Conservation (phyloP, 2,329 filamentous ascomycete species). For the Trichoderma endophyticum region DNA sequence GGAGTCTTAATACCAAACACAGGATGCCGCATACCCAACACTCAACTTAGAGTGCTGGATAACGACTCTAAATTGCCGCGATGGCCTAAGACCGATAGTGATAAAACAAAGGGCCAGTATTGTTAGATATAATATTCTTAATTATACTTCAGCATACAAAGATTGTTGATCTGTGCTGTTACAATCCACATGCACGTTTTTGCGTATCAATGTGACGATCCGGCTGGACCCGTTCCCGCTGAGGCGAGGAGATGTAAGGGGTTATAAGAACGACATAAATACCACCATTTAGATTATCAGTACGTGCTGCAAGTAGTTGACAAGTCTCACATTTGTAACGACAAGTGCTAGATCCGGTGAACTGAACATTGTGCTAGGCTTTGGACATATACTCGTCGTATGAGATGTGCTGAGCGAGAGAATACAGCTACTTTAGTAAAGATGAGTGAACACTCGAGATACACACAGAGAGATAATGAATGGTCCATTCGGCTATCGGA, state of each 20-base stretch:
- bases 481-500: neutral
- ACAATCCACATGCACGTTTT: neutral
- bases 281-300: neutral
- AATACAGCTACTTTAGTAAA: neutral
- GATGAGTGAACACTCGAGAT: neutral
- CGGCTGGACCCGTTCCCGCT: neutral
- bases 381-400: neutral
- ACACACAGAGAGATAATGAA: neutral
- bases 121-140: neutral
- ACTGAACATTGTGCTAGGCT: neutral
- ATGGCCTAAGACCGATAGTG: neutral
- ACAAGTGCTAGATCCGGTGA: neutral
- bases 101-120: neutral
- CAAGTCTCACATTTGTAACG: neutral
- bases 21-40: neutral
- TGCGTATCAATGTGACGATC: neutral
- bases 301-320: neutral
- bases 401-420: neutral
- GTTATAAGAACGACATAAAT: neutral
- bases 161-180: neutral
- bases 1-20: neutral
- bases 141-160: neutral
- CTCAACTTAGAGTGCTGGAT: neutral
- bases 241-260: neutral
- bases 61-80: rapidly evolving